These are phyloP conservation scores for Mimosa bimucronata DNA, from an alignment of 306 rosid species.

Conservation along the genomic window DNA sequence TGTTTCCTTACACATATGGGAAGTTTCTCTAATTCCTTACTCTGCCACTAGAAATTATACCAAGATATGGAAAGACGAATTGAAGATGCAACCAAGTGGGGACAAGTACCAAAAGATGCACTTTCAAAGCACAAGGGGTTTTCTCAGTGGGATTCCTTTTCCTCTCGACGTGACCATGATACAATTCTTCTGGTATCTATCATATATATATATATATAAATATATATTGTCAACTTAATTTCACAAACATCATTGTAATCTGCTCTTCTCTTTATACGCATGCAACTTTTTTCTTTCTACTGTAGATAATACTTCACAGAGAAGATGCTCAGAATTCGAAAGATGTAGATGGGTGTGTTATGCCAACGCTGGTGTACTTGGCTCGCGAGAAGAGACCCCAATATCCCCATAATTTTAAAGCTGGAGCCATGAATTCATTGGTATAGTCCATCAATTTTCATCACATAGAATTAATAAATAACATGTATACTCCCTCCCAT, in stretches of 20 bases:
- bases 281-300: not conserved
- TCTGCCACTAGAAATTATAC: slow-evolving; percentile 56
- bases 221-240: not conserved
- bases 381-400: slow-evolving; percentile 88
- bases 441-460: slow-evolving; percentile 36
- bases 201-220: not conserved
- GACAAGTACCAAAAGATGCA: slow-evolving; percentile 58
- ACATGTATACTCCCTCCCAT: too few relatives aligned
- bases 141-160: slow-evolving; percentile 60
- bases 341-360: slow-evolving; percentile 57
- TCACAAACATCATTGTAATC: not conserved
- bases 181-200: slow-evolving; percentile 67
- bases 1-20: too few relatives aligned
- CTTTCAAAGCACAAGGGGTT: slow-evolving; percentile 54
- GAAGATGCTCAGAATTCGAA: slow-evolving; percentile 50
- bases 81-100: slow-evolving; percentile 47
- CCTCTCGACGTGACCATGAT: slow-evolving; percentile 69
- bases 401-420: slow-evolving; percentile 73
- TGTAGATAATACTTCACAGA: slow-evolving; percentile 68
- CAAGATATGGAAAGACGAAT: slow-evolving; percentile 67
- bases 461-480: not conserved
- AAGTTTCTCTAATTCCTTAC: not conserved
- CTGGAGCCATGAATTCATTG: slow-evolving; percentile 95
- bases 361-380: slow-evolving; percentile 81
- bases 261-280: not conserved